Base-by-base conservation (phyloP, 768 basidiomycete genomes). In the Tulasnella sp. region DNA sequence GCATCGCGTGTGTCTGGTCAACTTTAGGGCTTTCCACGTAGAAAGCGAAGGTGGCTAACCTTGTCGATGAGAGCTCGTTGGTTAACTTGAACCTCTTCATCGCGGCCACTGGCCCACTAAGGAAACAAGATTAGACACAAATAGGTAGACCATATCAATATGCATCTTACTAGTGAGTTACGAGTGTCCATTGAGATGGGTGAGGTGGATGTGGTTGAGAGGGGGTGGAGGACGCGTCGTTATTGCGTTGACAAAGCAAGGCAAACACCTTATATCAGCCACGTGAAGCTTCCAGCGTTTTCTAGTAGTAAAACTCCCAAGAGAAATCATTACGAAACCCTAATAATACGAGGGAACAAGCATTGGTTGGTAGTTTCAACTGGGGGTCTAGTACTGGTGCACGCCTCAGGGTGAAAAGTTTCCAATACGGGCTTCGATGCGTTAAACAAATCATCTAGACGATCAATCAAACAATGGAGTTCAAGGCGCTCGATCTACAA, bases 51-150 rank as follows among this genome's bases (percentile, higher is more conserved):
- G 72, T 42, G 8, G 73, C 74, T 18, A 44, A 82, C 76, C 87
- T 96, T 98, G 89, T 98, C 97, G 77, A 98, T 97, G 80, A 98
- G 88, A n/a, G 96, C 96, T 28, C 97, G 91, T 85, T 97, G 97
- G 85, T 97, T 97, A 72, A 97, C 96, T 86, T 97, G 93, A 0
- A 96, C 85, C 44, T 83, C 83, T 69, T 84, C 82, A 80, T 84
- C 84, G 46, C 81, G 75, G 46, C 84, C 83, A 20, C 28, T 74
- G 5, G 81, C 84, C 84, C 84, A 84, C 81, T 81, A 44, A 37
- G 42, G 34, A 18, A 79, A 31, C 28, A 11, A 34, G 16, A 28
- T 44, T 50, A 41, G 44, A 20, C 31, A 8, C 41, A 34, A 22
- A 64, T 8, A 28, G 28, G 12, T 64, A 28, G 3, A 64, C 1